Conservation (phyloP, 2,329 filamentous ascomycete species). For the Pleomassaria siparia region DNA sequence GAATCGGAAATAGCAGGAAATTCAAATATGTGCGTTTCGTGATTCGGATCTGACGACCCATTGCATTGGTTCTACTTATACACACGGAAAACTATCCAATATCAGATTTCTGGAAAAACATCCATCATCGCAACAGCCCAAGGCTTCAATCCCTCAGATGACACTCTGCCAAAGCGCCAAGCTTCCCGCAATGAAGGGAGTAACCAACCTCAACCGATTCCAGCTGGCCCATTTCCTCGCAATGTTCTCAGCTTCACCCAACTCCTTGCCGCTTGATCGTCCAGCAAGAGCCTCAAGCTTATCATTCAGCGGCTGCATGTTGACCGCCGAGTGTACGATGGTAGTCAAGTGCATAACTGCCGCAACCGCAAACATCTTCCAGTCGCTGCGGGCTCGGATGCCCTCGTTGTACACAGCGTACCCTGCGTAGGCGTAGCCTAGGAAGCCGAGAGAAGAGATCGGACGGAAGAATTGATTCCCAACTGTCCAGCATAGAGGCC, state of each 20-base stretch:
- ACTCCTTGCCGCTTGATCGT: constrained; percentile 33
- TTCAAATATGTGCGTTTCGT: too few species aligned
- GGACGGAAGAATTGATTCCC: constrained; percentile 56
- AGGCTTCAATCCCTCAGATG: constrained; percentile 7
- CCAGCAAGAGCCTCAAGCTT: constrained; percentile 48
- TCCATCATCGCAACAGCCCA: background rate
- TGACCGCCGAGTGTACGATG: constrained; percentile 52
- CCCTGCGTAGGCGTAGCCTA: constrained; percentile 51
- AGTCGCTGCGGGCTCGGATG: constrained; percentile 43
- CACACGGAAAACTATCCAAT: too few species aligned
- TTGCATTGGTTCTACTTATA: too few species aligned
- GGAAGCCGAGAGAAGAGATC: constrained; percentile 52
- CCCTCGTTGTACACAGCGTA: constrained; percentile 40
- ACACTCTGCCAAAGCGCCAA: constrained; percentile 36
- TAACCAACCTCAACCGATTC: constrained; percentile 40
- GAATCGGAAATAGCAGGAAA: too few species aligned
- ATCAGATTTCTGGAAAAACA: background rate
- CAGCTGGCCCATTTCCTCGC: constrained; percentile 40
- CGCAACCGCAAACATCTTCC: constrained; percentile 48
- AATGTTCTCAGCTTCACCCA: constrained; percentile 33
- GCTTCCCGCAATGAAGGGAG: constrained; percentile 35
- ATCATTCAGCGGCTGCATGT: constrained; percentile 56
- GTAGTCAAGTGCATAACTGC: constrained; percentile 50
- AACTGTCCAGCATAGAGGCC: constrained; percentile 54
- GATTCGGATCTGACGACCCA: too few species aligned